phyloP scores from a whole-genome alignment of 106 monocot genomes.

The Chionographis japonica region DNA sequence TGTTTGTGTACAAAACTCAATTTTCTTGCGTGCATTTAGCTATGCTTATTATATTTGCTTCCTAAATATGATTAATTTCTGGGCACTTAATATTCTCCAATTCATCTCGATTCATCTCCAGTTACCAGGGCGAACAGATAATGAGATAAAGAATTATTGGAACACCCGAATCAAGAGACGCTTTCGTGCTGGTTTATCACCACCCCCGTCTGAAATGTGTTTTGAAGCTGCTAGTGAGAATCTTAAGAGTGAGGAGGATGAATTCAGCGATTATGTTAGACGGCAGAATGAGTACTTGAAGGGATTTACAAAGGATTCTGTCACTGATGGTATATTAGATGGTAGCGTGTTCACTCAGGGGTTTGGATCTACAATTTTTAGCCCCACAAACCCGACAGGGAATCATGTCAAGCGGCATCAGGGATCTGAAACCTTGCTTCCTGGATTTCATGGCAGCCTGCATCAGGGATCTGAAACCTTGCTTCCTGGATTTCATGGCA shows the following conservation, averaged over 20 bases:
- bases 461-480: constrained; percentile 19
- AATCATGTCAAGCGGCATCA: constrained; percentile 1
- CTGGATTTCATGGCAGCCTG: constrained; percentile 1
- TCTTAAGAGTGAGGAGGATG: constrained; percentile 6
- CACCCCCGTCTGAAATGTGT: constrained; percentile 28
- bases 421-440: constrained; percentile 18
- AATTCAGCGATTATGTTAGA: constrained; percentile 1
- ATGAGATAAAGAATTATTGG: constrained; percentile 79
- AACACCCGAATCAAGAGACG: constrained; percentile 53
- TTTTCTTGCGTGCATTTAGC: too few relatives aligned
- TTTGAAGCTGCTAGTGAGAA: constrained; percentile 14
- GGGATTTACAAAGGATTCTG: background rate
- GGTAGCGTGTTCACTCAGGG: constrained; percentile 15
- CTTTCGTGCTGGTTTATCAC: constrained; percentile 34
- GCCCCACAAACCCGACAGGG: constrained; percentile 3
- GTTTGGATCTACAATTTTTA: constrained; percentile 15
- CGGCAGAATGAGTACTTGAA: constrained; percentile 7
- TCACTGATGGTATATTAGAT: constrained; percentile 10
- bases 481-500: constrained; percentile 6
- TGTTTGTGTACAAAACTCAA: too few relatives aligned
- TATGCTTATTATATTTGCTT: too few relatives aligned
- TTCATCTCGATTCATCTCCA: constrained; percentile 4
- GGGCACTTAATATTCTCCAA: background rate
- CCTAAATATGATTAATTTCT: too few relatives aligned
- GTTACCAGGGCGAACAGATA: constrained; percentile 72